Percentiles rank a stretch among this genome's conserved stretches.
Evolutionary conservation across 1,284 basidiomycete species (phyloP).

Genomic region (Ustilago nuda): DNA sequence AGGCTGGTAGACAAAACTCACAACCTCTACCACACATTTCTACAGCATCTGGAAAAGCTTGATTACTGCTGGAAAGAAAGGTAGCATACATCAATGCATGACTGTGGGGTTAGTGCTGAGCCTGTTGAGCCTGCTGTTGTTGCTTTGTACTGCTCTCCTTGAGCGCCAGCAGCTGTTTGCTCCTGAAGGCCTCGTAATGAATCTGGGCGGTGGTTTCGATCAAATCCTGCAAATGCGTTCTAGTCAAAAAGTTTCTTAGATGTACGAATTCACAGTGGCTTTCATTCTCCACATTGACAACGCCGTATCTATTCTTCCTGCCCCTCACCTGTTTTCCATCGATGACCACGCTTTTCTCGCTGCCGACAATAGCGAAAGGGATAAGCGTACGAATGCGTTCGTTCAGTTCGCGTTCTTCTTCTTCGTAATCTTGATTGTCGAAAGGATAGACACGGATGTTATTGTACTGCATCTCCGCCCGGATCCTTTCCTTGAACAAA

Average conservation of each 20-base stretch:
- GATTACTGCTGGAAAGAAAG: too few relatives aligned
- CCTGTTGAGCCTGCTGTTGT: constrained; percentile 26
- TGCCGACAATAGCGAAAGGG: constrained; percentile 96
- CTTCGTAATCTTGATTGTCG: constrained; percentile 94
- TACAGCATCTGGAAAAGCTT: too few relatives aligned
- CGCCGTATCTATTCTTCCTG: constrained; percentile 96
- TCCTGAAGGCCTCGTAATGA: constrained; percentile 99
- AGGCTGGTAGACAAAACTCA: too few relatives aligned
- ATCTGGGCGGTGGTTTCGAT: constrained; percentile 99
- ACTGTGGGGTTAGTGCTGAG: constrained; percentile 1
- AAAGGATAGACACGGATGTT: constrained; percentile 96
- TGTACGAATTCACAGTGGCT: constrained; percentile 98
- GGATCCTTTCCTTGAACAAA: constrained; percentile 93
- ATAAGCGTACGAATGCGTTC: constrained; percentile 91
- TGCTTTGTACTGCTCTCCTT: constrained; percentile 76
- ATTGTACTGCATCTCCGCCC: constrained; percentile 90
- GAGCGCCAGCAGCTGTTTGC: constrained; percentile 92
- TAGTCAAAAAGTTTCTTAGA: constrained; percentile 93
- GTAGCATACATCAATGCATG: too few relatives aligned
- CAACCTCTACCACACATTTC: too few relatives aligned
- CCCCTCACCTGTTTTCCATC: constrained; percentile 95
- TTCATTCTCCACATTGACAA: constrained; percentile 93
- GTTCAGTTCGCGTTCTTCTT: constrained; percentile 88
- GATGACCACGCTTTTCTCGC: constrained; percentile 91
- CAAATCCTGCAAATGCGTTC: constrained; percentile 94